Base-by-base conservation (phyloP, 371 early-diverging fungal species). In the Mortierella sp. region DNA sequence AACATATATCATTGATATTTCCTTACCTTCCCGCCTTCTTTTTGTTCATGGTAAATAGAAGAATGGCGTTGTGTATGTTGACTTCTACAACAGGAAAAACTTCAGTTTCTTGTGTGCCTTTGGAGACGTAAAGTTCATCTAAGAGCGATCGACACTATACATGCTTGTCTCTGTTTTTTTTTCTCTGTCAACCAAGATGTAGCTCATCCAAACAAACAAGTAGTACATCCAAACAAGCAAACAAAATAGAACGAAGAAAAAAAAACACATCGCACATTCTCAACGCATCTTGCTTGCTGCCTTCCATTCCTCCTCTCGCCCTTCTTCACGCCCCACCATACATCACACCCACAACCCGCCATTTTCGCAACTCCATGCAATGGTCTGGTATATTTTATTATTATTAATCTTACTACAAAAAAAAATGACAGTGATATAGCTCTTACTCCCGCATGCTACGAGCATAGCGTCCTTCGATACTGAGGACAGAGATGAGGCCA, bases 401-500 rank as follows among this genome's bases (percentile, higher is more conserved):
- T 63, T 63, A 35, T 14, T 32, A 60, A 14, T 29, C 4, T 29
- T 14, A 4, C 60, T 32, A 29, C 60, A 63, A 63, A 35, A 63
- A 60, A 60, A 4, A 32, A 41, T 41, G 3, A 0, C 12, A 18
- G 1, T 63, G 63, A 18, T 16, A 18, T 18, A 18, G 7, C 6
- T 51, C 14, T 63, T 35, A 63, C 63, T 63, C 63, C 38, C 63
- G 68, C 78, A 84, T 80, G 55, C 84, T 83, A 24, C 84, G 78
- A 24, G 81, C 80, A 48, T 84, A 85, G 51, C 85, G 81, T 3
- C 89, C 90, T 3, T 90, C 84, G 54, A 93, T 75, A 44, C 90
- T 89, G 35, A 93, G 72, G 4, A 93, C 88, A 65, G 87, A 89
- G 21, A 88, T 89, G 29, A 93, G 79, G n/a, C 88, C 83, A 60